phyloP scores from a whole-genome alignment of 2,329 filamentous ascomycete species.

The Aspergillus clavatus region DNA sequence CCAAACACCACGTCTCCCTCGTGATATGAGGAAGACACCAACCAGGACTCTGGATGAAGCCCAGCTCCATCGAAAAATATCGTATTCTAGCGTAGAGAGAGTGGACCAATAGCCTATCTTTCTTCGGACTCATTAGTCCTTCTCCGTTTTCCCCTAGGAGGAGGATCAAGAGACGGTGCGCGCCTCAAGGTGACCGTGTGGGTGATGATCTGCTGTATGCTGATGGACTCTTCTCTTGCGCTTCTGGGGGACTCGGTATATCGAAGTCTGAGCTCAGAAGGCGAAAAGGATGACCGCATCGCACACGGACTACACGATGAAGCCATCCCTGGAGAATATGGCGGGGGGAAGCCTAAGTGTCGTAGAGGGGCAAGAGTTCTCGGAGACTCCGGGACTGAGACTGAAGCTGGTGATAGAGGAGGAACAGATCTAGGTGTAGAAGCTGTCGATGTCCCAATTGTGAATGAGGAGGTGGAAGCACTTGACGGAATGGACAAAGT shows the following conservation, averaged over 20 bases:
- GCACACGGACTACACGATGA: slow-evolving; percentile 11
- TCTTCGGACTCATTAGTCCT: slow-evolving; percentile 7
- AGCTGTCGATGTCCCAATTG: background rate
- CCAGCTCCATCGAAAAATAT: background rate
- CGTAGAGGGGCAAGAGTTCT: slow-evolving; percentile 1
- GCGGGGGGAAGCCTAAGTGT: slow-evolving; percentile 8
- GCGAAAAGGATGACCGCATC: slow-evolving; percentile 7
- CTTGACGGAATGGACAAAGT: slow-evolving; percentile 11
- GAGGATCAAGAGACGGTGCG: slow-evolving; percentile 12
- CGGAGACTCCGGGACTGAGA: slow-evolving; percentile 6
- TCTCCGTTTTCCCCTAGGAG: slow-evolving; percentile 14
- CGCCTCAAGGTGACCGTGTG: slow-evolving; percentile 15
- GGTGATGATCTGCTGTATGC: slow-evolving; percentile 14
- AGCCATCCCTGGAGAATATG: slow-evolving; percentile 5
- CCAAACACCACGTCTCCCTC: background rate
- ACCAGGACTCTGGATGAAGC: background rate
- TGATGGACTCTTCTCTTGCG: slow-evolving; percentile 3
- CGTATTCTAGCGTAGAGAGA: background rate
- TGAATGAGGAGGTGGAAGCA: slow-evolving; percentile 11
- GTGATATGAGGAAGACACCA: background rate
- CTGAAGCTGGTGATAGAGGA: slow-evolving; percentile 3
- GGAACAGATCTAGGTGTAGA: slow-evolving; percentile 7
- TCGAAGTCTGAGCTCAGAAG: slow-evolving; percentile 7
- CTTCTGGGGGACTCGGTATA: slow-evolving; percentile 8
- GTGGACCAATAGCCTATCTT: background rate